Percentiles rank a stretch among this genome's conserved stretches.
phyloP scores from a whole-genome alignment of 1,139 yeast species.

The Zhuliangozyma parablackwelliae region DNA sequence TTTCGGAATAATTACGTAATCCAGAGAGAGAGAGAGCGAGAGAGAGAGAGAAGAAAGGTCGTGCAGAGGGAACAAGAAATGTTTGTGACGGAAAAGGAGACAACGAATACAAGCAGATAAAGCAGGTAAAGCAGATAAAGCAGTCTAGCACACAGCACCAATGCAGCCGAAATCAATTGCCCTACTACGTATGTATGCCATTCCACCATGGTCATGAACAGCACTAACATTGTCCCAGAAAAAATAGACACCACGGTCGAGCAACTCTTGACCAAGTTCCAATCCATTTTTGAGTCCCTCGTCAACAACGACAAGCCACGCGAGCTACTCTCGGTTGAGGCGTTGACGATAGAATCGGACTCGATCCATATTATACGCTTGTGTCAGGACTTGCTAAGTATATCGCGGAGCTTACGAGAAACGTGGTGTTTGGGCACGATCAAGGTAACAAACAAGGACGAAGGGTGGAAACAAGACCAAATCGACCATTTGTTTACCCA shows the following conservation, averaged over 20 bases:
- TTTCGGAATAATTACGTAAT: too few species aligned
- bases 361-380: constrained; percentile 48
- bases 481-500: constrained; percentile 27
- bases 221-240: constrained; percentile 7
- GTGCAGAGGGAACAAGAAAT: too few species aligned
- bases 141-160: too few species aligned
- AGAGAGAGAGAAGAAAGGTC: too few species aligned
- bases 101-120: too few species aligned
- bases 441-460: constrained; percentile 24
- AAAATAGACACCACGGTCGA: constrained; percentile 40
- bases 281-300: constrained; percentile 42
- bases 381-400: constrained; percentile 48
- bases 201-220: too few species aligned
- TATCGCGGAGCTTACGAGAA: constrained; percentile 49
- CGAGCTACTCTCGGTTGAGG: constrained; percentile 51
- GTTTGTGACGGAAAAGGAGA: too few species aligned
- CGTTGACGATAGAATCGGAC: constrained; percentile 52
- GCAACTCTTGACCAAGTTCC: constrained; percentile 40
- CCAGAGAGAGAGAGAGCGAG: too few species aligned
- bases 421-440: constrained; percentile 56
- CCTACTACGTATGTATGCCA: constrained; percentile 30
- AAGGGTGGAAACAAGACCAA: constrained; percentile 18
- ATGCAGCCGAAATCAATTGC: constrained; percentile 44
- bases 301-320: constrained; percentile 44
- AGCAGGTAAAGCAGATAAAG: too few species aligned